Base-by-base conservation (phyloP, 371 early-diverging fungal species). In the Mucor racemosus region DNA sequence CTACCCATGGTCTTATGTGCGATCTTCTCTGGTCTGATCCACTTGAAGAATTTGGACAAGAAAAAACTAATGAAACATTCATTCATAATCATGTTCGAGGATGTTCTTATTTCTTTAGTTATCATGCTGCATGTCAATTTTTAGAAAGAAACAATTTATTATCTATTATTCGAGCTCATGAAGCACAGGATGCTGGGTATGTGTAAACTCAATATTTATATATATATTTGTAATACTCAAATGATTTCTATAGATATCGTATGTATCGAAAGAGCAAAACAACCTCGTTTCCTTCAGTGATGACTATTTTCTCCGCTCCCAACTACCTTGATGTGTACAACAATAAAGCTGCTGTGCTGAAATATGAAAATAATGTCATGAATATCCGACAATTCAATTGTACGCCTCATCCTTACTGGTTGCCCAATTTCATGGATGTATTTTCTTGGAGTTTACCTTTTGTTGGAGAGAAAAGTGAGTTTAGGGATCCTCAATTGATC, bases 1-100 rank as follows among this genome's bases (percentile, higher is more conserved):
- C 97, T 17, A 96, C 94, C 0, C 91, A 93, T 63, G 99, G 99
- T 33, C 72, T 97, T 48, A 93, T 99, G 93, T 96, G 98, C 73
- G 99, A 99, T 85, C 77, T 98, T 31, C 80, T 99, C 44, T 99
- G 99, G 99, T 91, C 99, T 5, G 99, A 99, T 83, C 99, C 99
- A 42, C 81, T 92, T 57, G 96, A 95, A 74, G 96, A 95, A 68
- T 97, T 94, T 88, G 97, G 95, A 19, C 90, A 93, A 66, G 97
- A 97, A 76, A 86, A 91, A 64, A 89, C 86, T 7, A 88, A 87
- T 63, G 92, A 92, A 62, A 85, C 85, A 46, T 98, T 94, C 75
- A 80, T 91, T 50, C 95, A 95, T 80, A 97, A 98, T 76, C 87
- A 91, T 66, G 94, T 95, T 39, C 87, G 99, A 67, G 97, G 98